Conservation (phyloP, 2,329 filamentous ascomycete genomes). For the Aspergillus alliaceus region DNA sequence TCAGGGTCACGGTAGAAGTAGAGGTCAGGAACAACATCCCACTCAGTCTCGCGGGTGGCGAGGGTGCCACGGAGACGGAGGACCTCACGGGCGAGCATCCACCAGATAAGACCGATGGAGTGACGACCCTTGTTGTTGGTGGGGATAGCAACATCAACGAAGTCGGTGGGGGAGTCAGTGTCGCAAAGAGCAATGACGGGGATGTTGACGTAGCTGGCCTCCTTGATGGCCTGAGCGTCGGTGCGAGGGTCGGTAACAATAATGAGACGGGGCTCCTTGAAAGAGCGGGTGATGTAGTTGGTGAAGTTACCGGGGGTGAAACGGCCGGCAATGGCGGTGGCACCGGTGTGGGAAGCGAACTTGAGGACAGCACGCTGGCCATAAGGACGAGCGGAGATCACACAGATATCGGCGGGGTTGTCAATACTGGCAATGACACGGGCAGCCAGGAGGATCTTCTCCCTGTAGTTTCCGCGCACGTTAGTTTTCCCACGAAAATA, state of each 20-base stretch:
- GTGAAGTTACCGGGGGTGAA: slow-evolving; percentile 99
- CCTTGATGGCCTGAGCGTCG: slow-evolving; percentile 99
- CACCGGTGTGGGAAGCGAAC: slow-evolving; percentile 98
- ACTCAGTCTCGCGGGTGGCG: slow-evolving; percentile 91
- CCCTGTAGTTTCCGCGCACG: slow-evolving; percentile 58
- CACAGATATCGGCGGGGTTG: slow-evolving; percentile 99
- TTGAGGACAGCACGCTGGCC: slow-evolving; percentile 99
- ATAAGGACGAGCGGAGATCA: slow-evolving; percentile 99
- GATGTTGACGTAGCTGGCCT: slow-evolving; percentile 99
- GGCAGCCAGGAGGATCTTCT: slow-evolving; percentile 99
- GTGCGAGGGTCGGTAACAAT: slow-evolving; percentile 99
- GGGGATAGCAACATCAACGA: slow-evolving; percentile 98
- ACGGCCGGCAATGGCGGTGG: slow-evolving; percentile 95
- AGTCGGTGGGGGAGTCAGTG: slow-evolving; percentile 99
- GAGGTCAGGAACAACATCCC: slow-evolving; percentile 99
- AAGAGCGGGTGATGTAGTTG: slow-evolving; percentile 99
- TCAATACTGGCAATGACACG: slow-evolving; percentile 98
- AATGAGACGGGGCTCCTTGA: slow-evolving; percentile 99
- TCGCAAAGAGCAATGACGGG: slow-evolving; percentile 99
- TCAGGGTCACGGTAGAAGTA: slow-evolving; percentile 99
- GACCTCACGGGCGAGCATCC: slow-evolving; percentile 99
- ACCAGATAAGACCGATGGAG: slow-evolving; percentile 98
- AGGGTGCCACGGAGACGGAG: slow-evolving; percentile 97
- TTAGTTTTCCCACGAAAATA: slow-evolving; percentile 18
- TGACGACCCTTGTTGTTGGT: slow-evolving; percentile 99